Conservation (phyloP, 2,329 filamentous ascomycete species). For the Metarhizium album region DNA sequence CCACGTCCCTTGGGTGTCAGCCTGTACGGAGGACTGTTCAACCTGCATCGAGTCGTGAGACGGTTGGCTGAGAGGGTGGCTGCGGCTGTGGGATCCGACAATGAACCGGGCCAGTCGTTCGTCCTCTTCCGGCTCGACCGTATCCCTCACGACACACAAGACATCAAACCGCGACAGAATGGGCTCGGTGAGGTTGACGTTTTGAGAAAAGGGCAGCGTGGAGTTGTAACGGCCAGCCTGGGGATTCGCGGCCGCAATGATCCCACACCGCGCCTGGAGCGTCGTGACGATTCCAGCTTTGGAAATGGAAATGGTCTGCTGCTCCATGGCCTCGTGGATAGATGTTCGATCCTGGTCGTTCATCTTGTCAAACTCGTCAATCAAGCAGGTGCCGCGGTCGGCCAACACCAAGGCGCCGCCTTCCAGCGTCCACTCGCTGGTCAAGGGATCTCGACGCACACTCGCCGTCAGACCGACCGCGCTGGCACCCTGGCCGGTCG, state of each 20-base stretch:
- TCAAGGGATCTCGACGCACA: slow-evolving; percentile 89
- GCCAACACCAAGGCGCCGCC: slow-evolving; percentile 91
- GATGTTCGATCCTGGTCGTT: slow-evolving; percentile 97
- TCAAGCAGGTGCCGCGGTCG: slow-evolving; percentile 88
- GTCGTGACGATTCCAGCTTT: slow-evolving; percentile 98
- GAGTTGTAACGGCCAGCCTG: slow-evolving; percentile 95
- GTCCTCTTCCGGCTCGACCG: slow-evolving; percentile 84
- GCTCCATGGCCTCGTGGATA: slow-evolving; percentile 99
- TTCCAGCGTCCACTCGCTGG: slow-evolving; percentile 94
- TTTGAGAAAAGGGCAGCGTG: slow-evolving; percentile 89
- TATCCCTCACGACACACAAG: slow-evolving; percentile 89
- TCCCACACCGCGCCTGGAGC: slow-evolving; percentile 87
- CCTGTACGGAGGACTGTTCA: slow-evolving; percentile 42
- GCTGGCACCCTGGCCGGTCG: slow-evolving; percentile 92
- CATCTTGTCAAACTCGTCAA: slow-evolving; percentile 99
- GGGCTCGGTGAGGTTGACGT: slow-evolving; percentile 92
- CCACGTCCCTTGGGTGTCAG: slow-evolving; percentile 22
- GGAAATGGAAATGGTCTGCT: slow-evolving; percentile 98
- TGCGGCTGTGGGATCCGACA: slow-evolving; percentile 84
- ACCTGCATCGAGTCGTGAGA: slow-evolving; percentile 48
- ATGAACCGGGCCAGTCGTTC: slow-evolving; percentile 92
- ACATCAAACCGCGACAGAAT: slow-evolving; percentile 98
- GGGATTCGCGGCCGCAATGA: slow-evolving; percentile 93
- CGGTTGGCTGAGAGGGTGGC: slow-evolving; percentile 57
- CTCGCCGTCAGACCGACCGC: slow-evolving; percentile 96